A percentile compares a stretch with the other conserved stretches of the same genome.
Evolutionary conservation across 73 alveolate genomes (phyloP).

Genomic region (Blepharisma japonicum): DNA sequence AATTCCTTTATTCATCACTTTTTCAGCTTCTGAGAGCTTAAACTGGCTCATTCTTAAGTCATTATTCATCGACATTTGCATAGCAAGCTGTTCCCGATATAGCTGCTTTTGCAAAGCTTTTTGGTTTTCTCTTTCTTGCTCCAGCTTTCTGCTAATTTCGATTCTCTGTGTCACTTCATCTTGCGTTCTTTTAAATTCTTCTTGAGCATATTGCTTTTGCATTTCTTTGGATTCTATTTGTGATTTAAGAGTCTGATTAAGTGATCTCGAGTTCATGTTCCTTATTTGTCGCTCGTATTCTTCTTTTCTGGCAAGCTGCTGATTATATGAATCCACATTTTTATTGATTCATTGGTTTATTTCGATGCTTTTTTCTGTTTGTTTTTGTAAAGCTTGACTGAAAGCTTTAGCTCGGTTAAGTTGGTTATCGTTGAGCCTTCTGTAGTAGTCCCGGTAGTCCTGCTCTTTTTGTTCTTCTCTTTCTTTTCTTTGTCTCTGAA

Average conservation of each 20-base stretch:
- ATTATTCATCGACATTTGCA: background rate
- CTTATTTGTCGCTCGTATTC: constrained; percentile 8
- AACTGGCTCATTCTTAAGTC: constrained; percentile 6
- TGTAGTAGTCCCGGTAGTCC: constrained; percentile 21
- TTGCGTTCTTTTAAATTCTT: background rate
- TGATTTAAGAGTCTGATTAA: background rate
- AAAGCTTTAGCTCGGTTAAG: background rate
- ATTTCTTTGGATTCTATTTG: constrained; percentile 16
- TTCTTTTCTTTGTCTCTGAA: background rate
- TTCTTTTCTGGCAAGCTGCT: constrained; percentile 23
- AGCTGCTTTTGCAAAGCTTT: background rate
- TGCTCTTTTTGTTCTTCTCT: constrained; percentile 25
- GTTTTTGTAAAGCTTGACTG: background rate
- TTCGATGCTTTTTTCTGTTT: background rate
- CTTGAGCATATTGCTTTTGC: background rate
- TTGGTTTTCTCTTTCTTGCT: constrained; percentile 26
- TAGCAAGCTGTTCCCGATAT: background rate
- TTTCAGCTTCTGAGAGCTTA: constrained; percentile 17
- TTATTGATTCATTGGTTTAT: background rate
- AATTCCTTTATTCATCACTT: background rate
- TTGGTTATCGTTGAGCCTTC: background rate
- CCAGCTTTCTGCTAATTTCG: constrained; percentile 2
- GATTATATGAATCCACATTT: constrained; percentile 2
- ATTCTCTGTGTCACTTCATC: background rate
- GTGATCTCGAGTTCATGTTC: background rate